Evolutionary conservation across 169 alveolate genomes (phyloP), one percentile per base, ranked within the genome.

Genomic region (Plasmodium billcollinsi): DNA sequence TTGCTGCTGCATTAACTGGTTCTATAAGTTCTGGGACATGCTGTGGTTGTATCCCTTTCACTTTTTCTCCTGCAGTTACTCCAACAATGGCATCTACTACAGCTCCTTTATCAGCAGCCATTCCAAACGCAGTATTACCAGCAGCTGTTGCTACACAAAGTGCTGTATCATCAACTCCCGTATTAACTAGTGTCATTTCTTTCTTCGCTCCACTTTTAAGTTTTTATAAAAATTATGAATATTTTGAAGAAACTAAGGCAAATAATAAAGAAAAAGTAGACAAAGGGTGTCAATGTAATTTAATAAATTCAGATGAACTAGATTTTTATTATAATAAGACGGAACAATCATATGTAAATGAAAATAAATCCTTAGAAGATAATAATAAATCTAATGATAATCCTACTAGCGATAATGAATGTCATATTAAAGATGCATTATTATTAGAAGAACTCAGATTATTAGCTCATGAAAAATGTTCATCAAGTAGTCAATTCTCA

Each of bases 1-100:
- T 80, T 69, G 74, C 69, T 56, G 80, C 90, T 24, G 90, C 90
- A 26, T 52, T 80, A 69, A 80, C 90, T 18, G 90, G 90, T 29
- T 80, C 90, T n/a, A 63, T 80, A 26, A 69, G 78, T 73, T 80
- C 90, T 39, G 90, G 90, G 24, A 80, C 90, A 2, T 80, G 90
- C 18, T 80, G 90, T 72, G 90, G 90, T 20, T 80, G 90, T 62
- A 80, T 80, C 61, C 90, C 90, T 8, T 80, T 80, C 50, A 69
- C 85, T 0, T 69, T 80, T 49, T 54, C 83, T 9, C 76, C 90
- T 5, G 83, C 74, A n/a, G 90, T 69, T 50, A 49, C 90, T 26
- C 90, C 90, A n/a, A 83, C 58, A 39, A 62, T 80, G 39, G 83
- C 90, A 18, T 69, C 90, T 15, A 54, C 90, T 20, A 69, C 90